Conservation (phyloP, 2,329 filamentous ascomycete species). For the Hymenoscyphus infarciens region DNA sequence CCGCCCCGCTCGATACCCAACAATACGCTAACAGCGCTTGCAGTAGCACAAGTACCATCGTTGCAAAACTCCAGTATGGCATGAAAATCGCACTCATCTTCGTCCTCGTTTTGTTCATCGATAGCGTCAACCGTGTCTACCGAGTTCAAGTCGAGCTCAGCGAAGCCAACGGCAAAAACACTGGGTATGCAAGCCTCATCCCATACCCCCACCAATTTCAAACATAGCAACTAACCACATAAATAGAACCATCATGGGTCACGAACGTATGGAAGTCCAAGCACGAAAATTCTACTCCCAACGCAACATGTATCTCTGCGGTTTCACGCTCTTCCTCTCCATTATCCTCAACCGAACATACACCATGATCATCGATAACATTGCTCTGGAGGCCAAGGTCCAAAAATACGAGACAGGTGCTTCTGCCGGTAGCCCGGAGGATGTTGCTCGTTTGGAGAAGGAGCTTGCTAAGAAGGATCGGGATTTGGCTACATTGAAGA, state of each 20-base stretch:
- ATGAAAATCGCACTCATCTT: constrained; percentile 99
- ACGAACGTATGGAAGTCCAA: constrained; percentile 96
- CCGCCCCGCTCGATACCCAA: constrained; percentile 44
- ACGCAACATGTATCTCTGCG: constrained; percentile 99
- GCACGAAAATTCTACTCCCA: constrained; percentile 99
- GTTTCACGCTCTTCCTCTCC: constrained; percentile 97
- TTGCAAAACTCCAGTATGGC: constrained; percentile 95
- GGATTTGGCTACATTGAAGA: constrained; percentile 85
- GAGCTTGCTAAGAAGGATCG: constrained; percentile 70
- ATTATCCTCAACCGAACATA: constrained; percentile 99
- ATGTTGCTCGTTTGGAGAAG: constrained; percentile 67
- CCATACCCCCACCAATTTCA: background rate
- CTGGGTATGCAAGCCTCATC: constrained; percentile 25
- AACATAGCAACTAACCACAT: constrained; percentile 24
- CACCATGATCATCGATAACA: constrained; percentile 59
- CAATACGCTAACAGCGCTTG: constrained; percentile 20
- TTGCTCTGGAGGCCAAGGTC: constrained; percentile 83
- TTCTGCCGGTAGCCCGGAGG: constrained; percentile 65
- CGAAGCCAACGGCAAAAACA: constrained; percentile 60
- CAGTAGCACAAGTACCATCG: constrained; percentile 42
- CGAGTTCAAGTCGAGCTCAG: constrained; percentile 88
- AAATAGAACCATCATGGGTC: constrained; percentile 68
- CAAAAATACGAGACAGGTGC: constrained; percentile 73
- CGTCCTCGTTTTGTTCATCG: constrained; percentile 95
- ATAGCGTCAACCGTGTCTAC: constrained; percentile 94